These are phyloP conservation scores for Prasinococcaceae sp. DNA, from an alignment of 139 green algal species.

Conservation along the genomic window DNA sequence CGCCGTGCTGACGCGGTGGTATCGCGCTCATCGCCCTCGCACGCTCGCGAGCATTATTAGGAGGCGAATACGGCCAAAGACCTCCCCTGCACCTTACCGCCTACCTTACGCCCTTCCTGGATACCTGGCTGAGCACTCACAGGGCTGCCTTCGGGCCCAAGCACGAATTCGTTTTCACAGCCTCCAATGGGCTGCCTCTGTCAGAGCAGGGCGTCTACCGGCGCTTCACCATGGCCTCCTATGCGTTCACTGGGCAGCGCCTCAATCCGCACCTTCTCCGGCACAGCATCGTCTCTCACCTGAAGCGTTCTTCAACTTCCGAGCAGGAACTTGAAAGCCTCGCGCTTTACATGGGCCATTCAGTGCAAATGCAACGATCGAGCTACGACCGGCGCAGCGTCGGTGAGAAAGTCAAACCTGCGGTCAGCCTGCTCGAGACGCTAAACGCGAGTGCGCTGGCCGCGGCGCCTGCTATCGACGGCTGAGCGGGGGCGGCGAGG, in stretches of 20 bases:
- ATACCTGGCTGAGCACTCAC: neutral
- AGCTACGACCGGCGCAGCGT: conserved; percentile 47
- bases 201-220: conserved; percentile 28
- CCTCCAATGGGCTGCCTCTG: conserved; percentile 26
- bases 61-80: neutral
- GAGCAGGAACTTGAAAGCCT: conserved; percentile 52
- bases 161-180: conserved; percentile 34
- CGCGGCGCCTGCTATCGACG: no score
- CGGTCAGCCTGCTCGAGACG: conserved; percentile 36
- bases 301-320: conserved; percentile 22
- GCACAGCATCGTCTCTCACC: conserved; percentile 46
- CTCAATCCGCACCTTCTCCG: conserved; percentile 49
- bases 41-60: conserved; percentile 40
- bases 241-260: conserved; percentile 7
- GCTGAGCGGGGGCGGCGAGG: no score
- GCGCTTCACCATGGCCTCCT: conserved; percentile 24
- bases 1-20: no score
- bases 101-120: neutral
- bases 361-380: conserved; percentile 36
- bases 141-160: conserved; percentile 20
- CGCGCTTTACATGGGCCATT: conserved; percentile 59
- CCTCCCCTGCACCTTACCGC: neutral
- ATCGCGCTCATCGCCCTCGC: conserved; percentile 34
- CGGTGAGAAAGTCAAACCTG: conserved; percentile 42
- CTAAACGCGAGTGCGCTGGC: conserved; percentile 28